A percentile compares a stretch with the other conserved stretches of the same genome.
These are phyloP conservation scores for Pedinophyceae sp. DNA, from an alignment of 139 green algal species.

Conservation along the genomic window DNA sequence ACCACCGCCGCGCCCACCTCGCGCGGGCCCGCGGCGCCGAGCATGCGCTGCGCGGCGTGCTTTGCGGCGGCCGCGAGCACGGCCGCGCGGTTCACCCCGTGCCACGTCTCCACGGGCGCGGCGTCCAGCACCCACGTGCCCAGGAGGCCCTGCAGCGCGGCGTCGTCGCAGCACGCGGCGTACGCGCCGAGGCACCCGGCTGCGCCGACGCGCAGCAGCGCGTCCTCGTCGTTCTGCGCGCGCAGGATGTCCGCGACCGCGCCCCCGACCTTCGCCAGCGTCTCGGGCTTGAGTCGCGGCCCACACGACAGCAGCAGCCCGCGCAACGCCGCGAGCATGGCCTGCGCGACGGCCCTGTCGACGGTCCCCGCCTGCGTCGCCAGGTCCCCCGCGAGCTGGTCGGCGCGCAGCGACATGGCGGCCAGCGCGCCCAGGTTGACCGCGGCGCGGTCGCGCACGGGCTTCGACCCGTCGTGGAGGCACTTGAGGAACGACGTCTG, in stretches of 20 bases:
- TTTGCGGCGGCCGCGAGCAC: background rate
- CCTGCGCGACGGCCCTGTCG: slow-evolving; percentile 15
- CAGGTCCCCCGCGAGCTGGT: slow-evolving; percentile 45
- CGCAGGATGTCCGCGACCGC: slow-evolving; percentile 8
- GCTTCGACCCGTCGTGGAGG: slow-evolving; percentile 51
- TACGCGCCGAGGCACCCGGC: slow-evolving; percentile 18
- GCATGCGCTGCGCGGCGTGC: slow-evolving; percentile 5
- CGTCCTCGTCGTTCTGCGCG: slow-evolving; percentile 1
- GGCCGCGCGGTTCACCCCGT: too few species aligned
- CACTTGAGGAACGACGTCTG: slow-evolving; percentile 97
- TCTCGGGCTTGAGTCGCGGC: slow-evolving; percentile 24
- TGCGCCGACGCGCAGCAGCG: slow-evolving; percentile 4
- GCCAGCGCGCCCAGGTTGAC: slow-evolving; percentile 65
- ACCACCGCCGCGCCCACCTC: slow-evolving; percentile 4
- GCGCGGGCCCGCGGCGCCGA: slow-evolving; percentile 3
- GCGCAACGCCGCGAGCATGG: slow-evolving; percentile 50
- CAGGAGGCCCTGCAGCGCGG: slow-evolving; percentile 8
- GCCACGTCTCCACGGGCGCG: background rate
- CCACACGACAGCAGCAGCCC: slow-evolving; percentile 39
- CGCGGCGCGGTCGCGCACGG: slow-evolving; percentile 30
- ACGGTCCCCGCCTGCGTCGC: slow-evolving; percentile 2
- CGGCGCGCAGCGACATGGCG: slow-evolving; percentile 45
- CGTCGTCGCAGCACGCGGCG: slow-evolving; percentile 3
- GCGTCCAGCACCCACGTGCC: slow-evolving; percentile 17
- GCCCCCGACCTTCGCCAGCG: slow-evolving; percentile 30